Percentiles rank a stretch among this genome's conserved stretches.
These are phyloP conservation scores for Phoenix dactylifera DNA, from an alignment of 176 grass and related monocot genomes.

Conservation along the genomic window DNA sequence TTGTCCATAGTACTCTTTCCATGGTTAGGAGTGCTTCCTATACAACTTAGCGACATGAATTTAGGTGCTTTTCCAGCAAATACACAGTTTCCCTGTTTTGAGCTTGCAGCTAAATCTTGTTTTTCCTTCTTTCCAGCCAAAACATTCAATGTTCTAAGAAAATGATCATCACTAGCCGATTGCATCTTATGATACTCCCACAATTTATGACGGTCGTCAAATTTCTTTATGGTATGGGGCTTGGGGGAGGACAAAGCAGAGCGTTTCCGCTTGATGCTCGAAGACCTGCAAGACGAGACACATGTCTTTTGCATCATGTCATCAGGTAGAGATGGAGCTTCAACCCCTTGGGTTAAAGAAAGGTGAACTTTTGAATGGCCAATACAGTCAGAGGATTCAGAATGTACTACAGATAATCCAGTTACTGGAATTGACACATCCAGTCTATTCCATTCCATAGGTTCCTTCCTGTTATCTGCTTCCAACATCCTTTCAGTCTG, in stretches of 20 bases:
- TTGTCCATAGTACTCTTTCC: slow-evolving; percentile 21
- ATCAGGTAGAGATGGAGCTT: slow-evolving; percentile 13
- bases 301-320: slow-evolving; percentile 6
- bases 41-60: slow-evolving; percentile 74
- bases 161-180: slow-evolving; percentile 21
- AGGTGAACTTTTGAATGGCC: slow-evolving; percentile 22
- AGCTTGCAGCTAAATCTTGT: slow-evolving; percentile 21
- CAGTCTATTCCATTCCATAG: background rate
- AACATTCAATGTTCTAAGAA: slow-evolving; percentile 13
- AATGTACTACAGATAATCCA: slow-evolving; percentile 15
- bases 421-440: background rate
- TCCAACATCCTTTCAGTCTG: slow-evolving; percentile 27
- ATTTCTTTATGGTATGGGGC: slow-evolving; percentile 16
- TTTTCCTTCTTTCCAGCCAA: slow-evolving; percentile 16
- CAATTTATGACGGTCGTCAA: slow-evolving; percentile 26
- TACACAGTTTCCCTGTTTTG: slow-evolving; percentile 23
- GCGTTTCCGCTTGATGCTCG: slow-evolving; percentile 41
- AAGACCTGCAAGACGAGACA: slow-evolving; percentile 26
- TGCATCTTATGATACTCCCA: slow-evolving; percentile 16
- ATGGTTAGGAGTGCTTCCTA: slow-evolving; percentile 45
- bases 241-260: slow-evolving; percentile 33
- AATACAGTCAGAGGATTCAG: slow-evolving; percentile 25
- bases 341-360: slow-evolving; percentile 23
- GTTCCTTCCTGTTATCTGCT: slow-evolving; percentile 9
- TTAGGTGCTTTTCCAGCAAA: slow-evolving; percentile 62